Evolutionary conservation across 257 asterid genomes (phyloP).

Genomic region (Mitragyna speciosa): DNA sequence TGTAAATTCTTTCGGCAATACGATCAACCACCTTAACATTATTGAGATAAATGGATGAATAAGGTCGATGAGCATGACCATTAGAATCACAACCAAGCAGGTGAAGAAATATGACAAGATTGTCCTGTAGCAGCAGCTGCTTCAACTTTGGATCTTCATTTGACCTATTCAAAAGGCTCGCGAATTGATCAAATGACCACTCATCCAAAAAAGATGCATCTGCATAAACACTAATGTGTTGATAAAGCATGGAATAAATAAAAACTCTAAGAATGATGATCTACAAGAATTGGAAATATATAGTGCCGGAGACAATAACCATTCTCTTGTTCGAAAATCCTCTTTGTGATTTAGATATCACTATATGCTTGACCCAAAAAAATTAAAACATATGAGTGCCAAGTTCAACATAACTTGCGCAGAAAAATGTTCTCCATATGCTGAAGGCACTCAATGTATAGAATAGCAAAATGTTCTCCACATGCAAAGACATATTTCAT

Average conservation of each 20-base stretch:
- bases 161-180: conserved; percentile 79
- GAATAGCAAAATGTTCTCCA: not conserved
- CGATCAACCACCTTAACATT: conserved; percentile 94
- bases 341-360: not conserved
- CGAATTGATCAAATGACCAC: conserved; percentile 91
- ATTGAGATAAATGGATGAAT: conserved; percentile 86
- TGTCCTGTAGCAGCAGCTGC: conserved; percentile 81
- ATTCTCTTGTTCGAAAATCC: not conserved
- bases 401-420: not conserved
- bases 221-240: conserved; percentile 45
- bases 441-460: not conserved
- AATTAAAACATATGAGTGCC: not conserved
- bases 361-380: not conserved
- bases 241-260: conserved; percentile 19
- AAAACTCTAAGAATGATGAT: not conserved
- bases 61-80: conserved; percentile 99
- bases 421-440: not conserved
- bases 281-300: not conserved
- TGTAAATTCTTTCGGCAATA: conserved; percentile 93
- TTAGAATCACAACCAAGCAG: conserved; percentile 97
- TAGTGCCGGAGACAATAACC: not conserved
- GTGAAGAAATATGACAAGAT: conserved; percentile 81
- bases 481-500: not conserved
- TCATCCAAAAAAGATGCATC: conserved; percentile 98
- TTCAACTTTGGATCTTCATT: conserved; percentile 64